Conservation (phyloP, 2,329 filamentous ascomycete species). For the Sporothrix brunneoviolacea region DNA sequence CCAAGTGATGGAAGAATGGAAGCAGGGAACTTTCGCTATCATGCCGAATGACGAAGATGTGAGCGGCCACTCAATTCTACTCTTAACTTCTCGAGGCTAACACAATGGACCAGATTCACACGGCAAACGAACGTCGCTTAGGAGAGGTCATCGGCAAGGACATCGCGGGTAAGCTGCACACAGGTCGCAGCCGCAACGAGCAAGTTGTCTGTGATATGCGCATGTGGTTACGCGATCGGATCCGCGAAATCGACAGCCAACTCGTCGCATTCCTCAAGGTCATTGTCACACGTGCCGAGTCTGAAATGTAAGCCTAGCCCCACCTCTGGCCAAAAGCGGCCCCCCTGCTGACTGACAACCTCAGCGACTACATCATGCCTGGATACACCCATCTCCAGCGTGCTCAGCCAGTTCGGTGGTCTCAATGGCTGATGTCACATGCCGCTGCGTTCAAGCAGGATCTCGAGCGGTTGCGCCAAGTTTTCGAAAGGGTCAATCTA, state of each 20-base stretch:
- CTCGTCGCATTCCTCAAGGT: slow-evolving; percentile 65
- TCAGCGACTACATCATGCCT: slow-evolving; percentile 73
- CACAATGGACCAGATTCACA: too few relatives aligned
- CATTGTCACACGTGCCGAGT: slow-evolving; percentile 61
- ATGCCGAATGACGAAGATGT: slow-evolving; percentile 48
- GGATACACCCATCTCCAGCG: slow-evolving; percentile 85
- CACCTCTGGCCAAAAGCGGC: too few relatives aligned
- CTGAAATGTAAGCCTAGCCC: too few relatives aligned
- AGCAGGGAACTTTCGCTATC: slow-evolving; percentile 42
- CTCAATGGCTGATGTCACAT: slow-evolving; percentile 73
- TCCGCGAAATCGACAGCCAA: slow-evolving; percentile 61
- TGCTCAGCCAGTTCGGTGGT: slow-evolving; percentile 73
- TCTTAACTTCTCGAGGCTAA: too few relatives aligned
- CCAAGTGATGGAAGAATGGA: slow-evolving; percentile 49
- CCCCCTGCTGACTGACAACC: too few relatives aligned
- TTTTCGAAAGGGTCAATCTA: slow-evolving; percentile 66
- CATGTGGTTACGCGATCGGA: slow-evolving; percentile 73
- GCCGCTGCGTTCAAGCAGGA: slow-evolving; percentile 65
- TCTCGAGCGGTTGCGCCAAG: slow-evolving; percentile 68
- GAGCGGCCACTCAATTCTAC: too few relatives aligned
- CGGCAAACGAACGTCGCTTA: slow-evolving; percentile 63
- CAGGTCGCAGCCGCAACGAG: slow-evolving; percentile 80
- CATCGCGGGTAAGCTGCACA: slow-evolving; percentile 83
- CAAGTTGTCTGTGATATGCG: slow-evolving; percentile 88
- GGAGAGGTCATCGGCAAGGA: slow-evolving; percentile 84